Base-by-base conservation (phyloP, 2,329 filamentous ascomycete species). In the Coniella vitis region DNA sequence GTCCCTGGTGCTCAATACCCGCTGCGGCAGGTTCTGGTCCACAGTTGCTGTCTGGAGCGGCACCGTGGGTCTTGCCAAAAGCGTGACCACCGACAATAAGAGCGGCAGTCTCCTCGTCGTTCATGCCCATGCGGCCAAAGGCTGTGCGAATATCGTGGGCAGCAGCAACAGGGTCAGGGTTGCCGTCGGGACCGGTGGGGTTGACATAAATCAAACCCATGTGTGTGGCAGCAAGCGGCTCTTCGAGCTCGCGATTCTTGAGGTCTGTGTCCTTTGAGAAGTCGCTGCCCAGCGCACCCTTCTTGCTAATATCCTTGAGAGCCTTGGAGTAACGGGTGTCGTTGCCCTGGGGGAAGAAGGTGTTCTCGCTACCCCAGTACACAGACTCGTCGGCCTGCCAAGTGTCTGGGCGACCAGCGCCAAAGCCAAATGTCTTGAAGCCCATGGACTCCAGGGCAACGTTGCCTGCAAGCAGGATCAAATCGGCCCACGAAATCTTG, bases 141-240 rank as follows among this genome's bases (percentile, higher is more conserved):
- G 86, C 87, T 51, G 73, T 75, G 55, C 84, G 84, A 62, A 90
- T 90, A 59, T 90, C 86, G 49, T 74, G 68, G 37, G 80, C 86
- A 1, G 86, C 75, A 13, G 83, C 82, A 35, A 82, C 65, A 17
- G 84, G 82, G 61, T 90, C 84, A 3, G 84, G 83, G 48, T 76
- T 76, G 52, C 80, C 84, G 57, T 89, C 81, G 22, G 86, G 86
- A 7, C 86, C 86, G 65, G 89, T 83, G 3, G 86, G 86, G 70
- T 90, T 89, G 53, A 89, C 85, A 64, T 90, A 90, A 63, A 90
- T 90, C 59, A 90, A 69, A 61, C 86, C 86, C 81, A 87, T 86
- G 68, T 86, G 79, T 22, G 81, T 72, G 38, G 85, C 81, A 7
- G 72, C 85, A 13, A 90, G 65, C 2, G 85, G 85, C 59, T 74